Evolutionary conservation across 768 basidiomycete species (phyloP).

Genomic region (Gloeopeniophorella convolvens): DNA sequence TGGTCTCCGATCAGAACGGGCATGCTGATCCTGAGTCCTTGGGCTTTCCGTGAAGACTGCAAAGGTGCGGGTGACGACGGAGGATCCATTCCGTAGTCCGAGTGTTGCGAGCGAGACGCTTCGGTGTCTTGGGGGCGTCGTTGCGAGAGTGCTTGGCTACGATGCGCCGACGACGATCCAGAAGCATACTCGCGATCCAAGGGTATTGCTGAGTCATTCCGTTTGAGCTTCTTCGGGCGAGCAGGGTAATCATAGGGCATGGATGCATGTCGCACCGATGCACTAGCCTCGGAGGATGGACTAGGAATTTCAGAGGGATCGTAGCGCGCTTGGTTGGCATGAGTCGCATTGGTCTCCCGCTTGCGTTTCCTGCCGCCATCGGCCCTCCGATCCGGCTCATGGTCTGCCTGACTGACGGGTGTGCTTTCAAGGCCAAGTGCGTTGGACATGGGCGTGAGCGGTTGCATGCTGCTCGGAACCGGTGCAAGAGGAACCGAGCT

Average conservation of each 20-base stretch:
- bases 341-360: slow-evolving; percentile 1
- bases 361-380: slow-evolving; percentile 8
- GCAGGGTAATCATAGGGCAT: background rate
- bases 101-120: background rate
- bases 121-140: background rate
- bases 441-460: slow-evolving; percentile 10
- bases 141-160: background rate
- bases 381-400: slow-evolving; percentile 1
- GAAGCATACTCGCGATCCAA: slow-evolving; percentile 7
- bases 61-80: background rate
- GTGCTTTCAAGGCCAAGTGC: background rate
- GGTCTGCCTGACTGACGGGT: background rate
- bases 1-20: background rate
- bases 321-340: background rate
- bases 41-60: background rate
- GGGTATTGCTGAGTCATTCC: background rate
- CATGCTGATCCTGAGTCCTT: background rate
- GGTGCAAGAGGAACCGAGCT: background rate
- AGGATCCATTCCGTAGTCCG: slow-evolving; percentile 11
- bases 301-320: background rate
- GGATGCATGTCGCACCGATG: background rate
- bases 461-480: background rate
- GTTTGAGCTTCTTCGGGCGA: slow-evolving; percentile 7
- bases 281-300: background rate
- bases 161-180: slow-evolving; percentile 1